These are phyloP conservation scores for Chalciporus piperatoides DNA, from an alignment of 1,284 basidiomycete genomes.

Conservation along the genomic window DNA sequence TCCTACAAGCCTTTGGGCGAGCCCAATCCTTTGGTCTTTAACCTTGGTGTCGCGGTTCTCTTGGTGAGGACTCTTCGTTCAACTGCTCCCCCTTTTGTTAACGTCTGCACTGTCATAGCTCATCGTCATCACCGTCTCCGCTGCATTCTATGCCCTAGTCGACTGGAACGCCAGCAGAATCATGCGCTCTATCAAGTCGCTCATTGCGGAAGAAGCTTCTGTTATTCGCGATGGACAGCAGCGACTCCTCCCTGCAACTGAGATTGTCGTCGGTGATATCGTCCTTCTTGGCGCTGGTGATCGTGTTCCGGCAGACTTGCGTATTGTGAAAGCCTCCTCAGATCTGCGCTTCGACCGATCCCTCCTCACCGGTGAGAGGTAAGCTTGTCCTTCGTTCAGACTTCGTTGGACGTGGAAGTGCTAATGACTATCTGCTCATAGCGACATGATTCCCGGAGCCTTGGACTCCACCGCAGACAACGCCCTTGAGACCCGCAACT, in stretches of 20 bases:
- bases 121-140: constrained; percentile 63
- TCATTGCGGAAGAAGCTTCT: constrained; percentile 42
- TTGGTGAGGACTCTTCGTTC: constrained; percentile 59
- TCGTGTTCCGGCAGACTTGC: constrained; percentile 82
- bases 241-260: constrained; percentile 64
- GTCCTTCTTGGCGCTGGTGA: constrained; percentile 74
- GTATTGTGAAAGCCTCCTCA: constrained; percentile 54
- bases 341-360: constrained; percentile 62
- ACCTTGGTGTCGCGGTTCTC: constrained; percentile 66
- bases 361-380: constrained; percentile 59
- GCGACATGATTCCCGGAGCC: constrained; percentile 50
- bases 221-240: constrained; percentile 57
- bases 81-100: constrained; percentile 14
- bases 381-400: neutral
- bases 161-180: constrained; percentile 37
- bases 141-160: constrained; percentile 43
- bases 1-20: constrained; percentile 46
- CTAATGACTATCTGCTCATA: constrained; percentile 23
- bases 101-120: constrained; percentile 18
- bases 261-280: constrained; percentile 80
- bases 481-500: constrained; percentile 58
- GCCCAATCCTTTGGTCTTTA: constrained; percentile 46
- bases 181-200: constrained; percentile 35
- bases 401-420: neutral
- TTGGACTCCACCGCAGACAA: constrained; percentile 52